Base-by-base conservation (phyloP, 73 alveolate genomes). In the Paramecium sexaurelia region DNA sequence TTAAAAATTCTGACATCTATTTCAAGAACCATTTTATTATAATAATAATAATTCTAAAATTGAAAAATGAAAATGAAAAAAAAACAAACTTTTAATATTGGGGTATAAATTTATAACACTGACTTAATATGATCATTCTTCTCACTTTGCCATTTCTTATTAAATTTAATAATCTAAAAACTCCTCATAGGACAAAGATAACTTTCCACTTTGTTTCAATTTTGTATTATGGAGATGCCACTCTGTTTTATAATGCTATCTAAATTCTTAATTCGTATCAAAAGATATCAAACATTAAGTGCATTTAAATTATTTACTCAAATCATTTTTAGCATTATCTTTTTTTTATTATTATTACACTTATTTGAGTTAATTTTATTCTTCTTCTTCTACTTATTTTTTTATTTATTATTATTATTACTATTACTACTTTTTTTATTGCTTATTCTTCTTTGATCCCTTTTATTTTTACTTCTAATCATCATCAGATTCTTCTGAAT, bases 191-290 rank as follows among this genome's bases (percentile, higher is more conserved):
- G 83, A 61, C 26, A 61, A 32, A 32, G 47, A 61, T 32, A 61
- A 3, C 27, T 61, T 61, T 61, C 83, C 83, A 61, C 47, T 61
- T 61, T 91, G 55, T 40, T 94, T 94, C 40, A 92, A 22, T 47
- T 94, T 94, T 0, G 66, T 69, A 75, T 94, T 94, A 20, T 71
- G 39, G 1, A 35, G 33, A 84, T 95, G 98, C 98, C 98, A 95
- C 7, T 94, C 96, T 9, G 96, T 87, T 66, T 94, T 94, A 56
- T 84, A 94, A 92, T 95, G 98, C 8, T 92, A 43, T 92, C 95
- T 85, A 56, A 84, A 91, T 91, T 91, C 94, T 20, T 67, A 92
- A 20, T 94, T 85, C 15, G 94, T 85, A 15, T 83, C 94, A 71
- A 91, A 94, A 1, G 51, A 73, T 0, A 88, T 78, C 11, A 17